Evolutionary conservation across 2,329 filamentous ascomycete genomes (phyloP), one percentile per base, ranked within the genome.

Genomic region (Neopestalotiopsis rosae): DNA sequence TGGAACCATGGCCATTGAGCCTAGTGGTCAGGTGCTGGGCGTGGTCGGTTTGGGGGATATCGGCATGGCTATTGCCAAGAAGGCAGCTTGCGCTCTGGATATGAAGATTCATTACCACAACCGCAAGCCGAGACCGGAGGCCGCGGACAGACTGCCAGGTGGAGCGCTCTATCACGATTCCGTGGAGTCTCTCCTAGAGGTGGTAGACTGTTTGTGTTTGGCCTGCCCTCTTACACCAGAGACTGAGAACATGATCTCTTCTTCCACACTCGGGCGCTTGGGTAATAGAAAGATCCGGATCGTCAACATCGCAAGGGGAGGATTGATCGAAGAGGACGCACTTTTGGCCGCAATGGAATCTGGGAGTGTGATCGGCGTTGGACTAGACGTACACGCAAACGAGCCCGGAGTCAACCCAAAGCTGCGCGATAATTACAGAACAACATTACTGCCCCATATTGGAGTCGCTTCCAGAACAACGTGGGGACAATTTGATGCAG

Each of bases 181-280:
- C 13, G 20, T 63, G 17, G 61, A 45, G 7, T 40, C 61, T 24
- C 61, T 63, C 5, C 14, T 63, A 24, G 34, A 38, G 6, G 61
- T 40, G 30, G 34, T 20, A 9, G 61, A 63, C 13, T 63, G 61
- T 45, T 17, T 63, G 17, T 63, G 32, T 13, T 24, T 63, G 20
- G 61, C 61, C 12, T 40, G 32, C 32, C 61, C 61, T 45, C 61
- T 63, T 30, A 63, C 32, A 10, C 32, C 61, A 14, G 61, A 63
- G 17, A 59, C 57, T 4, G 78, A 79, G 0, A 82, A 83, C 64
- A 78, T 81, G 24, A 34, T 59, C 20, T 68, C 87, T 6, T n/a
- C 57, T 14, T 76, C 88, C 24, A 78, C 79, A 5, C 72, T 72
- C 4, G 74, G 78, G n/a, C 77, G 82, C 63, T 78, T 89, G 13